Base-by-base conservation (phyloP, 2,329 filamentous ascomycete genomes). In the Lachnellula occidentalis region DNA sequence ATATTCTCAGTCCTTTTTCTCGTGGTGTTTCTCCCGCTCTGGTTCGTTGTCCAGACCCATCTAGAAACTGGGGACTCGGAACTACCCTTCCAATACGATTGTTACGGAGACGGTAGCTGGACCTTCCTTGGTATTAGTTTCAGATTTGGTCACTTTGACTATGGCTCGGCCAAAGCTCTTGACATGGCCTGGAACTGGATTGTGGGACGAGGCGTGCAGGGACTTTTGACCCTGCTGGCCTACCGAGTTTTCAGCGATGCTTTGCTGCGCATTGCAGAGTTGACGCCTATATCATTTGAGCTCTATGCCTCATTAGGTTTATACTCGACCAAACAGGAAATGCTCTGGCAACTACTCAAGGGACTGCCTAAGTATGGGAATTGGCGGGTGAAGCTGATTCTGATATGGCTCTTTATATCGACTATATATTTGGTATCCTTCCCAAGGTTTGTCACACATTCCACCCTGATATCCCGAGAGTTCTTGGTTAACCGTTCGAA, bases 171-270 rank as follows among this genome's bases (percentile, higher is more conserved):
- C 12, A 60, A 60, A 46, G 54, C 53, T 14, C 21, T 60, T 34
- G 58, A 58, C 46, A 34, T 58, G 4, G 48, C 54, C 9, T 60
- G 58, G 58, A 60, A 60, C 34, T 55, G 41, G 54, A 17, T 58
- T 12, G 52, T 58, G 17, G 58, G 58, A 17, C 48, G 58, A 27
- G 56, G 53, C 24, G 22, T 60, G 4, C 58, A 60, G 24, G 46
- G 31, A 19, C n/a, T 57, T 3, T 27, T 60, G 15, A 51, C 42
- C 15, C n/a, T 56, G 22, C 19, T 60, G 3, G 48, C 53, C 3
- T 60, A 58, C 36, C 45, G 51, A 17, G 50, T 60, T 7, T 60
- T 58, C 45, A 58, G 31, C 37, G 56, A 58, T 48, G 56, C 54
- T 4, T 19, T 60, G 11, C n/a, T 57, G 15, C 56, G 56, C 14